Base-by-base conservation (phyloP, 352 stramenopile species). In the Phytophthora vignae region DNA sequence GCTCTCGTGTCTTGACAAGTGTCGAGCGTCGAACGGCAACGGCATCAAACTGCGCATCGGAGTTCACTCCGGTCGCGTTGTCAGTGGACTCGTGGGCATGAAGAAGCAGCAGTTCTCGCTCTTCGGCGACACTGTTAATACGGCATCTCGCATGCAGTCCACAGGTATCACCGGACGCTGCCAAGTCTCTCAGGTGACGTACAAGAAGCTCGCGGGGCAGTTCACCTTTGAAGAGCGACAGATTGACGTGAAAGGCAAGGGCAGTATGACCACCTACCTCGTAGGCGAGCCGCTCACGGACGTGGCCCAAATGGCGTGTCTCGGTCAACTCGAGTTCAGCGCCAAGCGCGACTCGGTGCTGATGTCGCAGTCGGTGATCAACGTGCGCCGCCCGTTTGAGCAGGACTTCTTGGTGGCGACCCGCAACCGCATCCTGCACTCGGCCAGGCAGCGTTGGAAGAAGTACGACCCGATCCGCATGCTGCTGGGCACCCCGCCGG, bases 81-180 rank as follows among this genome's bases (percentile, higher is more conserved):
- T 98, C 22, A 94, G 84, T 27, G 87, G 89, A 14, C 77, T 98
- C 1, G 91, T 98, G 0, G 94, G 94, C 0, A 92, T 96, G 76
- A 95, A 97, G 64, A 98, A 98, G 73, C 92, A 96, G 49, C 88
- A 96, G 29, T 99, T 98, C 70, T 97, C 90, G 10, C 75, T 99
- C 8, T 98, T 99, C 79, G 94, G 96, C 7, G 96, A 99, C 63
- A 96, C 95, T 0, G 92, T 98, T 3, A 98, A 97, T 68, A 98
- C 91, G 0, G 80, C 91, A 4, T 92, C 85, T 4, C 83, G 93
- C 2, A 98, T 97, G 94, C 91, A 98, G 64, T 97, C 89, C 5
- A 97, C 93, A 25, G 92, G 91, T 0, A 65, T 94, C 15, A 90
- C 85, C 3, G 90, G 87, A 0, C 76, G 78, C 1, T 96, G 94